Evolutionary conservation across 108 stramenopile genomes (phyloP).

Genomic region (Seminavis robusta): DNA sequence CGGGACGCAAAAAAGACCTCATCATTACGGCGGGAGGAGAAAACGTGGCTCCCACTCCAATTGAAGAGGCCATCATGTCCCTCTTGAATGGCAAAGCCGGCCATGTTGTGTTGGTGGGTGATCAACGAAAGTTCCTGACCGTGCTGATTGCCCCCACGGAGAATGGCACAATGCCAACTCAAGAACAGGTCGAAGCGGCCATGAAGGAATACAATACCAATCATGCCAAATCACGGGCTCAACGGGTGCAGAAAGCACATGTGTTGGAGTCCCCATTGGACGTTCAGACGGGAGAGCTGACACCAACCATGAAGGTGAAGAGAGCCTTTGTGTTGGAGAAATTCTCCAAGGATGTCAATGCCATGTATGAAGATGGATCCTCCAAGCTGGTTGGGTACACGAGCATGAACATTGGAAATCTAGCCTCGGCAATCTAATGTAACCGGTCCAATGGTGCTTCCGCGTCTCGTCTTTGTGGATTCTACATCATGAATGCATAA

Average conservation of each 20-base stretch:
- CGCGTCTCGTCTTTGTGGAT: too few species aligned
- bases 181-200: constrained; percentile 47
- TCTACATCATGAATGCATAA: too few species aligned
- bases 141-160: constrained; percentile 24
- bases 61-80: constrained; percentile 59
- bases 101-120: constrained; percentile 65
- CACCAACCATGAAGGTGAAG: constrained; percentile 83
- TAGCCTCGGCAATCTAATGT: too few species aligned
- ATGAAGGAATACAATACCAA: constrained; percentile 38
- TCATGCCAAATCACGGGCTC: constrained; percentile 62
- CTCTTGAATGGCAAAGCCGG: constrained; percentile 9
- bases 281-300: constrained; percentile 68
- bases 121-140: constrained; percentile 60
- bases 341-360: constrained; percentile 35
- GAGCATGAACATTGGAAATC: too few species aligned
- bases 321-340: constrained; percentile 59
- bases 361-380: too few species aligned
- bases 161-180: constrained; percentile 21
- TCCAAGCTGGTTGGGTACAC: too few species aligned
- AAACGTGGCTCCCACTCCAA: constrained; percentile 67
- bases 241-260: constrained; percentile 55
- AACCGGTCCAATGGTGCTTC: too few species aligned
- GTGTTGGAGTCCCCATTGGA: constrained; percentile 54
- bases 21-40: constrained; percentile 80
- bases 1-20: constrained; percentile 44